Evolutionary conservation across 805 yeast genomes (phyloP), one percentile per base, ranked within the genome.

Genomic region (Kuraishia ogatae): DNA sequence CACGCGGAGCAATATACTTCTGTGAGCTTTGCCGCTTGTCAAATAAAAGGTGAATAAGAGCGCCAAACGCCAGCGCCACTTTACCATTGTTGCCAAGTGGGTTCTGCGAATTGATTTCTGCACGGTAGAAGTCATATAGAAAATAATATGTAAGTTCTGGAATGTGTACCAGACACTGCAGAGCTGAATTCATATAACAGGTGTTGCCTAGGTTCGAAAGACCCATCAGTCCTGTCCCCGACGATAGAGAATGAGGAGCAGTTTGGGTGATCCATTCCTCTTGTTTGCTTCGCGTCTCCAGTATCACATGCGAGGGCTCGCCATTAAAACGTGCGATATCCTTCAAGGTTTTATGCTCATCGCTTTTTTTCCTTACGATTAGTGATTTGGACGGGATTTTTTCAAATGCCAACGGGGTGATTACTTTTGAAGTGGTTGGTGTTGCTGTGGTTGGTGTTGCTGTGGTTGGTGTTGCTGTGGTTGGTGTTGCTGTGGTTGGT

Each of bases 101-200:
- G 66, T 93, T 94, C 20, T 76, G 73, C 2, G 69, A 60, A 64
- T 94, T 94, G 52, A 93, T 70, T 62, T 93, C 98, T 2, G 68
- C 66, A 59, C 78, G 74, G 65, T 74, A 87, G 17, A 80, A 72
- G 54, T 81, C 79, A 62, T 78, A 80, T 43, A 85, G 70, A 62
- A 93, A 94, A 65, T 90, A 93, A 48, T 82, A 77, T 10, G 85
- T 80, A 24, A 94, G 69, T 66, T 90, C 97, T 1, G 96, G 96
- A 13, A 92, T 78, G 64, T 93, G 98, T 0, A 82, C 79, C 48
- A 93, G 71, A 64, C 97, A 93, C 65, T 94, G 98, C 50, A 93
- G 71, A 0, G 97, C 97, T 10, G 96, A 88, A 67, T 90, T 91
- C 97, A 92, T 91, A 67, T 90, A 92, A 68, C 97, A 92, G 0